Percentiles rank a stretch among this genome's conserved stretches.
phyloP scores from a whole-genome alignment of 495 filamentous ascomycete species.

The Aspergillus hancockii region DNA sequence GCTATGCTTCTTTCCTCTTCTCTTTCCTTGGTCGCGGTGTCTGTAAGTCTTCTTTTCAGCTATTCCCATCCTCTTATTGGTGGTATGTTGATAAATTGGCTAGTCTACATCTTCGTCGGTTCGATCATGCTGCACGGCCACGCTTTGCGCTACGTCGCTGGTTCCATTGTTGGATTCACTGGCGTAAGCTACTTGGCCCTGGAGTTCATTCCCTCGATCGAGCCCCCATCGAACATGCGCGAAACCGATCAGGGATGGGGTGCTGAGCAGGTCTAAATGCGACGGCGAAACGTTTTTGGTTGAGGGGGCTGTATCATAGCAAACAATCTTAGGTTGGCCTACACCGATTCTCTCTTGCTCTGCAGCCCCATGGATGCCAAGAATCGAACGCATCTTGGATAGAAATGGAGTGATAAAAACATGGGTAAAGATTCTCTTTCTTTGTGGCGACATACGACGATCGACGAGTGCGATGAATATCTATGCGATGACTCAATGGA shows the following conservation, averaged over 20 bases:
- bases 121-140: slow-evolving; percentile 71
- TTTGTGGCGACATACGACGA: slow-evolving; percentile 19
- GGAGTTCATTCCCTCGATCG: slow-evolving; percentile 94
- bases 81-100: slow-evolving; percentile 21
- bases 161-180: slow-evolving; percentile 69
- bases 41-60: slow-evolving; percentile 61
- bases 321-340: background rate
- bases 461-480: slow-evolving; percentile 26
- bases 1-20: slow-evolving; percentile 97
- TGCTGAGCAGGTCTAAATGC: slow-evolving; percentile 76
- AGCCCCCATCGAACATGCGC: slow-evolving; percentile 98
- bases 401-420: background rate
- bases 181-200: slow-evolving; percentile 79
- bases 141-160: slow-evolving; percentile 61
- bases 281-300: background rate
- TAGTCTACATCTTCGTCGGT: slow-evolving; percentile 97
- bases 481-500: slow-evolving; percentile 19
- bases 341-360: background rate
- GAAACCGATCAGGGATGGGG: slow-evolving; percentile 89
- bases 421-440: slow-evolving; percentile 12
- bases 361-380: slow-evolving; percentile 1
- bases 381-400: background rate
- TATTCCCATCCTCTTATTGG: background rate
- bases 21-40: slow-evolving; percentile 92
- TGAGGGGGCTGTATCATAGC: background rate